Evolutionary conservation across 1,284 basidiomycete species (phyloP).

Genomic region (Puccinia horiana): DNA sequence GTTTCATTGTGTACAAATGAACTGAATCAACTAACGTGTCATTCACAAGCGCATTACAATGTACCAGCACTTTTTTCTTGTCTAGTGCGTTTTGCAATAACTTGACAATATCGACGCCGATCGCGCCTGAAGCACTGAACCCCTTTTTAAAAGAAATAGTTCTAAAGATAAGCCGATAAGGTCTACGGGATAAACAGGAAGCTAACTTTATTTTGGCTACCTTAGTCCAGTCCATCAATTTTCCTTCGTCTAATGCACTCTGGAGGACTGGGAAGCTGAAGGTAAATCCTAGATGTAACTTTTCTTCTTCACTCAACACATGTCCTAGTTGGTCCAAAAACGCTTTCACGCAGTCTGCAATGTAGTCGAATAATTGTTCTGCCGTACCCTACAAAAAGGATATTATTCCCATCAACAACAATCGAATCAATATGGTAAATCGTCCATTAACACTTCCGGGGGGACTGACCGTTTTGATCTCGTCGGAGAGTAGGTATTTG

Average conservation of each 20-base stretch:
- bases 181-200: no score
- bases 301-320: constrained; percentile 59
- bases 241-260: constrained; percentile 83
- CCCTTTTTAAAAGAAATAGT: constrained; percentile 61
- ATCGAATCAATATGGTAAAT: neutral
- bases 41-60: constrained; percentile 91
- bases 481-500: constrained; percentile 88
- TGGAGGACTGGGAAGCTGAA: constrained; percentile 98
- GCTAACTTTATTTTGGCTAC: constrained; percentile 45
- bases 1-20: neutral
- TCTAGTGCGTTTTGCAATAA: constrained; percentile 91
- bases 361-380: constrained; percentile 66
- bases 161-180: neutral
- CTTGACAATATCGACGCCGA: constrained; percentile 87
- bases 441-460: no score
- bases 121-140: constrained; percentile 83
- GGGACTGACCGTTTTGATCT: constrained; percentile 79
- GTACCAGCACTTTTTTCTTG: constrained; percentile 88
- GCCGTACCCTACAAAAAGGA: constrained; percentile 27
- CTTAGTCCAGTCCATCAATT: constrained; percentile 94
- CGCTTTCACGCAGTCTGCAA: constrained; percentile 90
- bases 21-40: constrained; percentile 67
- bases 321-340: constrained; percentile 76
- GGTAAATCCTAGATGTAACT: constrained; percentile 82
- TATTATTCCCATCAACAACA: neutral